phyloP scores from a whole-genome alignment of 1,284 basidiomycete genomes.

The Rhodotorula sp. region DNA sequence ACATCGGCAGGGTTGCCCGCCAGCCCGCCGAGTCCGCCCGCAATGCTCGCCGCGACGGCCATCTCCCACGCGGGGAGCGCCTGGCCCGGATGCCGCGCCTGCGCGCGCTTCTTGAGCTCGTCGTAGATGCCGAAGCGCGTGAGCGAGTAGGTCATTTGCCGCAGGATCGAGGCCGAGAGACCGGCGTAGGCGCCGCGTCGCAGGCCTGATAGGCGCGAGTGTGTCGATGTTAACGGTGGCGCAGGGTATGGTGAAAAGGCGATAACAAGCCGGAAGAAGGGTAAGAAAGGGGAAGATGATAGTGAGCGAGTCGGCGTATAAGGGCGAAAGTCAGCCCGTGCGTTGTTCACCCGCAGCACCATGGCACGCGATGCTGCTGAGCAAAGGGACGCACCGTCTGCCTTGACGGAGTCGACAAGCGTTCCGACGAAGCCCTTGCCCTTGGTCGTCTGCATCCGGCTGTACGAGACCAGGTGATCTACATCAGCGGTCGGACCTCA shows the following conservation, averaged over 20 bases:
- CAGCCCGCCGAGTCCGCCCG: slow-evolving; percentile 50
- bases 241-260: neutral
- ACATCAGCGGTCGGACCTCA: neutral
- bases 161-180: slow-evolving; percentile 81
- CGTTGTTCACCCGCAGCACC: neutral
- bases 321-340: neutral
- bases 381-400: slow-evolving; percentile 31
- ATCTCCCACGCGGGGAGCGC: slow-evolving; percentile 70
- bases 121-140: slow-evolving; percentile 93
- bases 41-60: slow-evolving; percentile 60
- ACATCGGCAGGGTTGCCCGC: slow-evolving; percentile 75
- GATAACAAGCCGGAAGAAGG: neutral
- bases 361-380: neutral
- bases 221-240: neutral
- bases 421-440: slow-evolving; percentile 39
- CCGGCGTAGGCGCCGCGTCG: slow-evolving; percentile 55
- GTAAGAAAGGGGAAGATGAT: neutral
- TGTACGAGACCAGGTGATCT: neutral
- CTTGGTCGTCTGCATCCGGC: slow-evolving; percentile 45
- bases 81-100: slow-evolving; percentile 28
- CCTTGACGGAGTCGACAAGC: slow-evolving; percentile 33
- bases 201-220: slow-evolving; percentile 27
- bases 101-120: slow-evolving; percentile 77
- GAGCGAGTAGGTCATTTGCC: slow-evolving; percentile 91
- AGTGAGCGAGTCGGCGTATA: neutral